These are phyloP conservation scores for Auriscalpium microsporum DNA, from an alignment of 768 basidiomycete genomes.

Conservation along the genomic window DNA sequence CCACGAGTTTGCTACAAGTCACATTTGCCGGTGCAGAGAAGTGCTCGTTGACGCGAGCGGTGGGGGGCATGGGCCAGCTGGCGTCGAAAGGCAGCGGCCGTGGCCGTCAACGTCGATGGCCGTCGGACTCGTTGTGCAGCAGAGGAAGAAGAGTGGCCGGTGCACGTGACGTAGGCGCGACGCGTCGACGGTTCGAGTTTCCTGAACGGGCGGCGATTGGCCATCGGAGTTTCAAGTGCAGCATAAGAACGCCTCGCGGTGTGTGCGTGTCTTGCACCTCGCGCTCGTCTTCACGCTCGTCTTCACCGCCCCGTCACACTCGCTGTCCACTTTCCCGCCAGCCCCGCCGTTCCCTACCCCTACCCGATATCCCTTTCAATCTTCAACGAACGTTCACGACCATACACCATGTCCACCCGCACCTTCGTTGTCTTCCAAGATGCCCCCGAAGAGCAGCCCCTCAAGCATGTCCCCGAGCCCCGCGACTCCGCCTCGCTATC, in stretches of 20 bases:
- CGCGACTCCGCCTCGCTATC: conserved; percentile 20
- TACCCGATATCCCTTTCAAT: conserved; percentile 10
- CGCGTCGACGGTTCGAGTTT: conserved; percentile 10
- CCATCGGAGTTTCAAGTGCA: conserved; percentile 14
- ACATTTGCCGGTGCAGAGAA: no score
- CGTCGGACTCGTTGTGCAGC: background rate
- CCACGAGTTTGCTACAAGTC: no score
- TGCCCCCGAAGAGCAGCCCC: conserved; percentile 29
- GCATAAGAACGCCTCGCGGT: conserved; percentile 1
- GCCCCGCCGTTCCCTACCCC: conserved; percentile 3
- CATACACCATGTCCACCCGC: conserved; percentile 41
- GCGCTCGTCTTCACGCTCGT: background rate
- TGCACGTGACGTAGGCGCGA: conserved; percentile 13
- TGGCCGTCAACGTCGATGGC: no score
- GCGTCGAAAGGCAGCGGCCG: no score
- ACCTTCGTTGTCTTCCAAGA: conserved; percentile 63
- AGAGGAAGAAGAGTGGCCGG: background rate
- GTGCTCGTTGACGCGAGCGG: no score
- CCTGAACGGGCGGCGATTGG: conserved; percentile 5
- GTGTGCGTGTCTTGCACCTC: conserved; percentile 9
- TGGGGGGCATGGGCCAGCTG: no score
- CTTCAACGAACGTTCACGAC: conserved; percentile 5
- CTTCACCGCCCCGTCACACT: conserved; percentile 1
- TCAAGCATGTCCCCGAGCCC: conserved; percentile 22
- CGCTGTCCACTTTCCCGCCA: background rate